Evolutionary conservation across 2,329 filamentous ascomycete species (phyloP), one percentile per base, ranked within the genome.

Genomic region (Epichloe sp.): DNA sequence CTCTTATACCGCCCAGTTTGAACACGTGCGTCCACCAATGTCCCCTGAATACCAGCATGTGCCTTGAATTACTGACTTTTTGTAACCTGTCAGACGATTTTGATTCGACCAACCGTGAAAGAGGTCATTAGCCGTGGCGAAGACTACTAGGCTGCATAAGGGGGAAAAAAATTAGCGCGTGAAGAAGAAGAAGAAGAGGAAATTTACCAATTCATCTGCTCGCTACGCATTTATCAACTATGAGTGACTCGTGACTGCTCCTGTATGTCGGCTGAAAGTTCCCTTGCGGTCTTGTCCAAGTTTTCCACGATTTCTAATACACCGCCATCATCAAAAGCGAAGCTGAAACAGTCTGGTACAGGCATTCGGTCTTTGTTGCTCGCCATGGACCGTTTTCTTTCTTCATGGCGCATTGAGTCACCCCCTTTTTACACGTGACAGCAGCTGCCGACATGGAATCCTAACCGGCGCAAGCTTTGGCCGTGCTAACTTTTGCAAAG

Each of bases 1-100:
- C 53, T 94, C 87, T 26, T 95, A 95, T 68, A 94, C 89, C 26
- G 91, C 90, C 56, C 90, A 96, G 66, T 95, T 82, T 65, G 90
- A 96, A 74, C 90, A 96, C 72, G 89, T 94, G 71, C 78, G 86
- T 79, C 52, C 5, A 23, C 36, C n/a, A 10, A 31, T 31, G 26
- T 31, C 3, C 3, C 26, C 26, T 4, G 26, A 31, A 10, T 31
- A 31, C 8, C 26, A 31, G 10, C 26, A 31, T 10, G 26, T 31
- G 8, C 26, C 10, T 31, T 11, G 26, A 31, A 10, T 31, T 31
- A 44, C 57, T 59, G 49, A 54, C 52, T 31, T 37, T 48, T 43
- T 21, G 8, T 35, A 34, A 7, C 3, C 12, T 26, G 6, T 37
- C 50, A 88, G 83, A 87, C 86, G 36, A 85, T 90, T 59, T 68